Base-by-base conservation (phyloP, 1,284 basidiomycete genomes). In the Fomitopsis palustris region DNA sequence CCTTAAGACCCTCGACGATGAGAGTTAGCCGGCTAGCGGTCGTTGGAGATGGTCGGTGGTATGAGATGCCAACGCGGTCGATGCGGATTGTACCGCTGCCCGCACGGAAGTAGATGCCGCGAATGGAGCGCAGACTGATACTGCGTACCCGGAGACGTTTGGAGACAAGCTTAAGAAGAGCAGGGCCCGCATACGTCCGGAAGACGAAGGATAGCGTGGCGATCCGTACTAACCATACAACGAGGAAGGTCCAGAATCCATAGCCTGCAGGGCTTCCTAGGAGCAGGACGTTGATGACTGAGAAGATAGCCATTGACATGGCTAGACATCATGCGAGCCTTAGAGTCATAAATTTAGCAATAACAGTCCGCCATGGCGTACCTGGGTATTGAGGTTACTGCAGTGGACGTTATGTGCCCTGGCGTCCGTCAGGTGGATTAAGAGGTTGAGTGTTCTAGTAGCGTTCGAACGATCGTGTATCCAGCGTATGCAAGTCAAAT, bases 101-200 rank as follows among this genome's bases (percentile, higher is more conserved):
- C 42, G 75, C 76, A 53, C 81, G 79, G 59, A 90, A 79, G 72
- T 87, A 90, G 38, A 92, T 75, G 25, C 90, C 89, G 51, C 87
- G 84, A 62, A 92, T 83, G 25, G 90, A 92, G 55, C 87, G 82
- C 43, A 89, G 74, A 68, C 90, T 91, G 58, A 91, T 79, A 67
- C 86, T 90, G 43, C 84, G 81, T 31, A 90, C 78, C 21, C 83
- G 83, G 60, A 91, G 75, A 63, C 83, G 86, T 52, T 77, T 79
- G 10, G 86, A 87, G 58, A 85, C 72, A 41, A 78, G 77, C 52
- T 78, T 75, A 27, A 91, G 76, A 45, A 87, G 71, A 69, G 81
- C 84, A 56, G 88, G 88, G 2, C 82, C 78, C 59, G 91, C 74
- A 68, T 86, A 87, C 1, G 83, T 84, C 55, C 88, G 80, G 57